Evolutionary conservation across 768 basidiomycete species (phyloP).

Genomic region (Obba rivulosa): DNA sequence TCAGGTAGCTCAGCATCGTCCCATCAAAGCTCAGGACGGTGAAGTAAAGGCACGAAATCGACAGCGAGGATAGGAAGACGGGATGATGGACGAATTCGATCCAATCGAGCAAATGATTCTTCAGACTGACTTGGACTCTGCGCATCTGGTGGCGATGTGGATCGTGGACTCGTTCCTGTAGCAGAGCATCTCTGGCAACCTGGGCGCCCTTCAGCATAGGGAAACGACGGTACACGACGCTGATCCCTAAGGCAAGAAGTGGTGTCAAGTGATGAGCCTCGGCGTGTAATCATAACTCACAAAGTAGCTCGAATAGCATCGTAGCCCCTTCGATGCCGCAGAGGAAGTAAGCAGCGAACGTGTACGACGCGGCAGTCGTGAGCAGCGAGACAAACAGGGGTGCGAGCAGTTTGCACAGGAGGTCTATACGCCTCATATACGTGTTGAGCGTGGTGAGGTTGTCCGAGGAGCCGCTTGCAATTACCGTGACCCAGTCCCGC

Average conservation of each 20-base stretch:
- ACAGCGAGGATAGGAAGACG: slow-evolving; percentile 36
- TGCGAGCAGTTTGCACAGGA: slow-evolving; percentile 43
- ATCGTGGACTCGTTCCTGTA: background rate
- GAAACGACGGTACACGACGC: slow-evolving; percentile 33
- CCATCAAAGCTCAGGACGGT: slow-evolving; percentile 47
- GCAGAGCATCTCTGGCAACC: slow-evolving; percentile 9
- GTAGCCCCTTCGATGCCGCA: slow-evolving; percentile 30
- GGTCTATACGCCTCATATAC: slow-evolving; percentile 35
- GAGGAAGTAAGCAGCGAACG: slow-evolving; percentile 29
- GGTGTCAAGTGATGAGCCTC: background rate
- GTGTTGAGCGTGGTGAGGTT: slow-evolving; percentile 40
- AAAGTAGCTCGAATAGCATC: slow-evolving; percentile 36
- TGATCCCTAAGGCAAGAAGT: slow-evolving; percentile 24
- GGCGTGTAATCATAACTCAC: slow-evolving; percentile 6
- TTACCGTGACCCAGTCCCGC: slow-evolving; percentile 45
- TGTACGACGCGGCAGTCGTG: slow-evolving; percentile 30
- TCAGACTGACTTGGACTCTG: background rate
- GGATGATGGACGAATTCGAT: slow-evolving; percentile 32
- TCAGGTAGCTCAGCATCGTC: slow-evolving; percentile 46
- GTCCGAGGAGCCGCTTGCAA: slow-evolving; percentile 29
- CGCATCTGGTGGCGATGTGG: background rate
- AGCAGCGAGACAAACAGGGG: slow-evolving; percentile 47
- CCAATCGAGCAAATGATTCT: slow-evolving; percentile 25
- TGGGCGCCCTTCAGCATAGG: slow-evolving; percentile 27
- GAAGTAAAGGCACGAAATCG: slow-evolving; percentile 40